These are phyloP conservation scores for Colletotrichum sp. DNA, from an alignment of 2,329 filamentous ascomycete genomes.

Conservation along the genomic window DNA sequence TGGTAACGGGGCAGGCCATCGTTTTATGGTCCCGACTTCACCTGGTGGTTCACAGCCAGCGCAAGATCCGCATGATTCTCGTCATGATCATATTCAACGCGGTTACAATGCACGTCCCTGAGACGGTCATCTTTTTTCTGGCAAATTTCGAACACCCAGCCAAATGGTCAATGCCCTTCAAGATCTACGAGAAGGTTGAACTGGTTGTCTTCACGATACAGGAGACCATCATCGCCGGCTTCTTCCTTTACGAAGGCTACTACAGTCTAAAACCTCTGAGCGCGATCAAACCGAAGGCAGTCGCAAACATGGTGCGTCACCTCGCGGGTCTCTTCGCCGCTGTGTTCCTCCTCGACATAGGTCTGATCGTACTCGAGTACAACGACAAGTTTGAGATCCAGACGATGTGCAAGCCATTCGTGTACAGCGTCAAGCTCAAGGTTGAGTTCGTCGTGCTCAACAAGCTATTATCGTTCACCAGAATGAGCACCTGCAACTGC, in stretches of 20 bases:
- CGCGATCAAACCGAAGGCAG: constrained; percentile 1
- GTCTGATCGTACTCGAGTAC: constrained; percentile 24
- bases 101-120: constrained; percentile 57
- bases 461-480: constrained; percentile 25
- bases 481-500: constrained; percentile 18
- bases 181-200: constrained; percentile 58
- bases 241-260: constrained; percentile 60
- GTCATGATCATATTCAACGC: constrained; percentile 63
- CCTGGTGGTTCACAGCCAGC: constrained; percentile 57
- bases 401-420: constrained; percentile 25
- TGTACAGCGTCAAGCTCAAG: constrained; percentile 42
- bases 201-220: constrained; percentile 62
- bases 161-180: constrained; percentile 33
- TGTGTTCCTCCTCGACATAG: constrained; percentile 41
- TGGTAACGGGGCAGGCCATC: constrained; percentile 66
- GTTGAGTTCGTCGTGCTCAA: constrained; percentile 40
- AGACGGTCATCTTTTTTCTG: constrained; percentile 60
- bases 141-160: constrained; percentile 43
- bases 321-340: constrained; percentile 40
- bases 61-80: constrained; percentile 53
- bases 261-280: constrained; percentile 35
- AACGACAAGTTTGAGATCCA: constrained; percentile 23
- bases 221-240: constrained; percentile 56
- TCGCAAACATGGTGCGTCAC: constrained; percentile 34
- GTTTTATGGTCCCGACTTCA: constrained; percentile 69